Percentiles rank a stretch among this genome's conserved stretches.
Conservation (phyloP, 2,329 filamentous ascomycete species). For the Nigrospora sphaerica region DNA sequence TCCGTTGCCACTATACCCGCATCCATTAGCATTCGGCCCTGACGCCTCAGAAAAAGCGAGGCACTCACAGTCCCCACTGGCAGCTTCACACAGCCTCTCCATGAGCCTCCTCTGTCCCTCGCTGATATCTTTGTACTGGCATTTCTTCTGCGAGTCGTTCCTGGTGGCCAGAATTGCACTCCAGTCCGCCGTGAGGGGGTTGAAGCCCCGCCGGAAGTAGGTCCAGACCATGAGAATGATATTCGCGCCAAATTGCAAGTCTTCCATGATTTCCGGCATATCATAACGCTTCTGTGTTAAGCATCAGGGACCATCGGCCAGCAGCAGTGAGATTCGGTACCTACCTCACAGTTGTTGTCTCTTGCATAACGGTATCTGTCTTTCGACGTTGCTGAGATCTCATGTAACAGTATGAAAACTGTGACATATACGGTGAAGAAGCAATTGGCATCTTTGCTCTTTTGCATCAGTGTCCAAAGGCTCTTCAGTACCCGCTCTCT, state of each 20-base stretch:
- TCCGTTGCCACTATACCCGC: not conserved
- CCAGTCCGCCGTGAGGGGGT: slow-evolving; percentile 19
- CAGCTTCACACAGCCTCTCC: slow-evolving; percentile 6
- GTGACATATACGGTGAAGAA: slow-evolving; percentile 21
- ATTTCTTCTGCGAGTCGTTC: slow-evolving; percentile 13
- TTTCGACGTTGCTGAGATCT: slow-evolving; percentile 29
- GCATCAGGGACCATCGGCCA: not conserved
- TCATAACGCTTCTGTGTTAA: slow-evolving; percentile 26
- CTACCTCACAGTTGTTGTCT: slow-evolving; percentile 18
- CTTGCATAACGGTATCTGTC: slow-evolving; percentile 36
- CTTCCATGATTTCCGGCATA: slow-evolving; percentile 31
- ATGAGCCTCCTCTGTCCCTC: slow-evolving; percentile 19
- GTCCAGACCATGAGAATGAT: slow-evolving; percentile 42
- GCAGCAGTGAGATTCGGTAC: not conserved
- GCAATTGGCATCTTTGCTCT: slow-evolving; percentile 14
- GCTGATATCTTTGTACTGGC: slow-evolving; percentile 20
- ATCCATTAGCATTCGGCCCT: not conserved
- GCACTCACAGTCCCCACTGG: not conserved
- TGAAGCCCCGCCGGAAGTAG: slow-evolving; percentile 34
- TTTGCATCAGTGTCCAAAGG: slow-evolving; percentile 17
- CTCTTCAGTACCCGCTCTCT: slow-evolving; percentile 17
- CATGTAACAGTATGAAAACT: slow-evolving; percentile 24
- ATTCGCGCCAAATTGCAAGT: slow-evolving; percentile 37
- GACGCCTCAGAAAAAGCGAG: too few species aligned
- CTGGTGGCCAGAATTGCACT: slow-evolving; percentile 11